Evolutionary conservation across 495 filamentous ascomycete species (phyloP), one percentile per base, ranked within the genome.

Genomic region (Penicillium paradoxum): DNA sequence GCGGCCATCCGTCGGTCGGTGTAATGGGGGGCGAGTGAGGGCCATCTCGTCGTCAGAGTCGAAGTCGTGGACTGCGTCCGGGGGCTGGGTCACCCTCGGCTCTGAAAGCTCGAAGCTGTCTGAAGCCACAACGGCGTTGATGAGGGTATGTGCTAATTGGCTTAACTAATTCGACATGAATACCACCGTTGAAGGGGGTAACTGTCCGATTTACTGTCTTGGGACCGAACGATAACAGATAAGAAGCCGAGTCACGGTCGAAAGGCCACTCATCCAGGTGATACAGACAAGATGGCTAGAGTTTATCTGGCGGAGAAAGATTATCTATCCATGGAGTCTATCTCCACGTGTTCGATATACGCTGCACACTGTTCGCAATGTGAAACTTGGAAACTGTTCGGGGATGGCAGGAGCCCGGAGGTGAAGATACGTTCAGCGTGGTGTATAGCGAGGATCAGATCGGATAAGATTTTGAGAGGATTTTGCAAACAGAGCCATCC

Each of bases 1-100:
- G 29, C 73, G 80, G 53, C 73, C 76, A 57, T 81, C 77, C 3
- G 66, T 69, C 15, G 76, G 70, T 45, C 74, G 73, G 54, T 79
- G 70, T 52, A 79, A 60, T 40, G 74, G 60, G 22, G 80, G 72
- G 49, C 73, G 73, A 47, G 66, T 68, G 51, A 68, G 58, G 19
- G 67, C 62, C 66, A 75, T 76, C 38, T 77, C 72, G 65, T 76
- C 74, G 49, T 73, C 68, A 29, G 64, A 70, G 53, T 71, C 63
- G 49, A 57, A 62, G 37, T 67, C 53, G 59, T 66, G 57, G 58
- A 54, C 66, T 34, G 56, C 36, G 41, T 44, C 45, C 42, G 56
- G 40, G 50, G 24, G 39, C 34, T 38, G 22, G 4, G 45, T 54
- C 33, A 45, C 54, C 60, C 62, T 49, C 42, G 51, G 43, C 44